These are phyloP conservation scores for Ceratobasidium theobromae DNA, from an alignment of 1,284 basidiomycete species.

Conservation along the genomic window DNA sequence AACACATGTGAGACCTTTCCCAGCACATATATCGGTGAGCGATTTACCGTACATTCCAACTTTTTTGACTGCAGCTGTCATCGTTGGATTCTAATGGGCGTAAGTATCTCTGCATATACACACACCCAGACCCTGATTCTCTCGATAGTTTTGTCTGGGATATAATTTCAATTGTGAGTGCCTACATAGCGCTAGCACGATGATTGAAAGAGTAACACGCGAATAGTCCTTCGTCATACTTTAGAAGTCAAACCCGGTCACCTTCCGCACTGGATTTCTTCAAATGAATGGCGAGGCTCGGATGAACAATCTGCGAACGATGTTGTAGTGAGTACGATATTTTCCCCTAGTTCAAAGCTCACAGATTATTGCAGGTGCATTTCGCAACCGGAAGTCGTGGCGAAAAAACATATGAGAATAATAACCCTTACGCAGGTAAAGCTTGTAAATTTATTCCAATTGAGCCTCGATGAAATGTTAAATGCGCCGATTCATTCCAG, in stretches of 20 bases:
- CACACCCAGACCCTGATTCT: neutral
- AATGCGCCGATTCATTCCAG: neutral
- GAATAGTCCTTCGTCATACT: neutral
- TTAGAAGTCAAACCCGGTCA: neutral
- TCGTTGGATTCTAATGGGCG: slow-evolving; percentile 6
- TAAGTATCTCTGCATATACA: neutral
- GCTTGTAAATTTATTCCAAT: too few relatives aligned
- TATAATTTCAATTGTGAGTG: slow-evolving; percentile 7
- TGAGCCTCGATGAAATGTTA: too few relatives aligned
- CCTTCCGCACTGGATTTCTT: neutral
- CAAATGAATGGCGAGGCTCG: neutral
- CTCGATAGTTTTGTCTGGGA: slow-evolving; percentile 1
- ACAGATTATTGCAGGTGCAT: neutral
- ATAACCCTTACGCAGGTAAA: slow-evolving; percentile 18
- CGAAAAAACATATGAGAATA: neutral
- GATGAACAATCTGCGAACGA: neutral
- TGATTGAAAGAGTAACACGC: neutral
- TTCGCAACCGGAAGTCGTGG: neutral
- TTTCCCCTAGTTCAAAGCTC: neutral
- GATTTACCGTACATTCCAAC: too few relatives aligned
- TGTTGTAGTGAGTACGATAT: neutral
- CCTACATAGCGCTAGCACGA: neutral
- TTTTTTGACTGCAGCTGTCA: too few relatives aligned
- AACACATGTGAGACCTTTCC: too few relatives aligned
- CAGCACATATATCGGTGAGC: too few relatives aligned